Evolutionary conservation across 257 asterid species (phyloP).

Genomic region (Fraxinus cuspidata): DNA sequence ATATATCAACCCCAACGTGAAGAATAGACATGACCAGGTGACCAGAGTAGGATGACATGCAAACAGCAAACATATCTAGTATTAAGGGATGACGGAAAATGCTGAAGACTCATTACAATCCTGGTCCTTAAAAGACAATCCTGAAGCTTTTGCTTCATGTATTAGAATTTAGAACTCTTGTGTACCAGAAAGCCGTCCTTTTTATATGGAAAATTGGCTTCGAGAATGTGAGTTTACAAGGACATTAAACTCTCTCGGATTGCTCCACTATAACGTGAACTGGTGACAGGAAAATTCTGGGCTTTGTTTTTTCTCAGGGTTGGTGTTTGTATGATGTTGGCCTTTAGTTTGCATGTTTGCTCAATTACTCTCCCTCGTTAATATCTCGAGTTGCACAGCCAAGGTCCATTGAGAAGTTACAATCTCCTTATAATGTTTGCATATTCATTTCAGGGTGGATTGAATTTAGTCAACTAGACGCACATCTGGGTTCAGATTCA

Average conservation of each 20-base stretch:
- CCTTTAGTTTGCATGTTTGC: not conserved
- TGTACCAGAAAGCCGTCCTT: not conserved
- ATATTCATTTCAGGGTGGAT: no score
- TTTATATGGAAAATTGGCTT: no score
- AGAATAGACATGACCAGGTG: no score
- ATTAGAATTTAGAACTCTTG: not conserved
- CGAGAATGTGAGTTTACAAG: not conserved
- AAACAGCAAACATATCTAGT: no score
- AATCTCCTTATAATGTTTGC: no score
- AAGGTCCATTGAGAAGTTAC: not conserved
- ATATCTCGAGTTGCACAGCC: not conserved
- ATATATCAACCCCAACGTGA: no score
- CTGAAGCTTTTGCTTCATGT: not conserved
- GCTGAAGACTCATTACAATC: no score
- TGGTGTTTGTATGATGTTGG: not conserved
- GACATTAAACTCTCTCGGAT: not conserved
- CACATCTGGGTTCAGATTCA: no score
- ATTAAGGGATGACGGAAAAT: no score
- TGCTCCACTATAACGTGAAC: not conserved
- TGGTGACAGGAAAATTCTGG: not conserved
- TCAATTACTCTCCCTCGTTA: not conserved
- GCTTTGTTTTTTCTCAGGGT: not conserved
- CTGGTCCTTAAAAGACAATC: no score
- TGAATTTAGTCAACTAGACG: no score
- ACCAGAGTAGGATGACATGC: no score